A percentile compares a stretch with the other conserved stretches of the same genome.
Evolutionary conservation across 768 basidiomycete species (phyloP).

Genomic region (Lanmaoa rubissima): DNA sequence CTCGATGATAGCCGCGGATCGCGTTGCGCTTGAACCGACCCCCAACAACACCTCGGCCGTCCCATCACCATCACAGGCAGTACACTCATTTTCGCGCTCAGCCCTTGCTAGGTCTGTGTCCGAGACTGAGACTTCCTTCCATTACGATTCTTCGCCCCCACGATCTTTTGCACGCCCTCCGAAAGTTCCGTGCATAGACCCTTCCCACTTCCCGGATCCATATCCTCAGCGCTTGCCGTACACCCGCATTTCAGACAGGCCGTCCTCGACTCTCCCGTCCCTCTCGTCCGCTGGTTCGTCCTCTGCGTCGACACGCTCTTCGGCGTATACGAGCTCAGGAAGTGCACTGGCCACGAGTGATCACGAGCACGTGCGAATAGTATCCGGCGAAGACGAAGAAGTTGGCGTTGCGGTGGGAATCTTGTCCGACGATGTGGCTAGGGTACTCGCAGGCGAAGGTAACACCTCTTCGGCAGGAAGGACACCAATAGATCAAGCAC

Average conservation of each 20-base stretch:
- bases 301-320: conserved; percentile 69
- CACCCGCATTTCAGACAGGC: conserved; percentile 33
- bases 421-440: conserved; percentile 62
- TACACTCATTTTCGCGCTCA: conserved; percentile 31
- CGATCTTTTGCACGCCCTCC: conserved; percentile 43
- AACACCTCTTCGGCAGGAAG: conserved; percentile 45
- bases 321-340: conserved; percentile 73
- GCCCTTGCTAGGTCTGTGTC: conserved; percentile 39
- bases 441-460: conserved; percentile 55
- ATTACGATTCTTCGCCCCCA: conserved; percentile 35
- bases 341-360: conserved; percentile 61
- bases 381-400: conserved; percentile 57
- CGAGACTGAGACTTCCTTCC: conserved; percentile 40
- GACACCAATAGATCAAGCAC: conserved; percentile 57
- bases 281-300: conserved; percentile 73
- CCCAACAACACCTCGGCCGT: conserved; percentile 20
- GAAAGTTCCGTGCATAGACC: conserved; percentile 52
- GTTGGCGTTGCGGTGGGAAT: conserved; percentile 53
- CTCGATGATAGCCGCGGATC: conserved; percentile 22
- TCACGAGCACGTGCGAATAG: conserved; percentile 64
- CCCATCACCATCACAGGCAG: conserved; percentile 23
- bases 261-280: conserved; percentile 47
- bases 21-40: conserved; percentile 5
- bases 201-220: conserved; percentile 68
- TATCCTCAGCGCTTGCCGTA: conserved; percentile 60